Conservation (phyloP, 257 asterid species). For the Jacaranda copaia region DNA sequence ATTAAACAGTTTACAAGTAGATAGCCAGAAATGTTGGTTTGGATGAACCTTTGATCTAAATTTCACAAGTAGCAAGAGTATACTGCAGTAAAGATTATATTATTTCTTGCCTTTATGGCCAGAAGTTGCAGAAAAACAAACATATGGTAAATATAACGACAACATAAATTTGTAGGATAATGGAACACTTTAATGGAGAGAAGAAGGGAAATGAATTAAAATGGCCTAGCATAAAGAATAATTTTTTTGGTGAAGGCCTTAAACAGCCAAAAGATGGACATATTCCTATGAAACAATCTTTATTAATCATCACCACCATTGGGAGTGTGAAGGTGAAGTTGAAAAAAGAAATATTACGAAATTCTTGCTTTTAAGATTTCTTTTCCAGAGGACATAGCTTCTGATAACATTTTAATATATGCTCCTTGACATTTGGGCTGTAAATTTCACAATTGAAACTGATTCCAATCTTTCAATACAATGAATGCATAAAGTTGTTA, state of each 20-base stretch:
- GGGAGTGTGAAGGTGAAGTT: slow-evolving; percentile 8
- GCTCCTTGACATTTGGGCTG: slow-evolving; percentile 15
- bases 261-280: not conserved
- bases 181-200: not conserved
- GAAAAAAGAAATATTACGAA: not conserved
- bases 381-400: not conserved
- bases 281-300: not conserved
- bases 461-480: slow-evolving; percentile 1
- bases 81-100: not conserved
- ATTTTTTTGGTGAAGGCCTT: not conserved
- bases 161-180: not conserved
- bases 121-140: not conserved
- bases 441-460: not conserved
- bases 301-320: not conserved
- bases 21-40: not conserved
- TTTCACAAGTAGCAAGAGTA: slow-evolving; percentile 4
- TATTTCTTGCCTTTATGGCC: slow-evolving; percentile 22
- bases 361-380: slow-evolving; percentile 4
- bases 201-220: not conserved
- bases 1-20: slow-evolving; percentile 22
- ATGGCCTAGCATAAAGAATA: not conserved
- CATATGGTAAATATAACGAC: not conserved
- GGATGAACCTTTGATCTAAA: slow-evolving; percentile 17
- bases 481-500: slow-evolving; percentile 15
- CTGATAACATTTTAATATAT: not conserved